Conservation (phyloP, 2,329 filamentous ascomycete species). For the Cladosporium sp. region DNA sequence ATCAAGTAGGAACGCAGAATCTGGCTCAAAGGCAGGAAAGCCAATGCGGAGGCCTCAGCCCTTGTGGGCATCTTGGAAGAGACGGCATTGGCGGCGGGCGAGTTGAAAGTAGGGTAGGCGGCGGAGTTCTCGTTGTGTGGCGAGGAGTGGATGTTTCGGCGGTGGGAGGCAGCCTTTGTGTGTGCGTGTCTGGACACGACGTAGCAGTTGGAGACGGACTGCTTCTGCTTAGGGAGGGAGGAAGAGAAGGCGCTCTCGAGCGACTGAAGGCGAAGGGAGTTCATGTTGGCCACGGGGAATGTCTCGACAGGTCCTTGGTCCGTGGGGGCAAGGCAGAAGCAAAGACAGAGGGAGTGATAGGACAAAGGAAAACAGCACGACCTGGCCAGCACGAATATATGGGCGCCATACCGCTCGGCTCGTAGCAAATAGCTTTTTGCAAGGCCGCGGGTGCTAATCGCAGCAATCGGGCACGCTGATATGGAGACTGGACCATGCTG, state of each 20-base stretch:
- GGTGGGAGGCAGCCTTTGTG: constrained; percentile 5
- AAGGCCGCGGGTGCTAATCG: constrained; percentile 11
- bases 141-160: constrained; percentile 9
- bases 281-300: not conserved
- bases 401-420: constrained; percentile 10
- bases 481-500: not conserved
- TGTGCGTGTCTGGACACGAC: constrained; percentile 3
- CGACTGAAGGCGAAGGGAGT: constrained; percentile 8
- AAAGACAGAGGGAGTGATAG: not conserved
- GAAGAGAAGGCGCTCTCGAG: constrained; percentile 9
- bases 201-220: not conserved
- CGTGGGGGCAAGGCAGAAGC: not conserved
- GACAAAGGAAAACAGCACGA: constrained; percentile 5
- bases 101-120: constrained; percentile 10
- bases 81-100: constrained; percentile 5
- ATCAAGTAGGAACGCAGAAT: constrained; percentile 67
- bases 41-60: constrained; percentile 45
- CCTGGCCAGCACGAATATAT: constrained; percentile 7
- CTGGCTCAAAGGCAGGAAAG: constrained; percentile 62
- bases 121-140: constrained; percentile 11
- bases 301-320: not conserved
- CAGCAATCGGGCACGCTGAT: constrained; percentile 9
- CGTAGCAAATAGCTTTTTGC: constrained; percentile 1
- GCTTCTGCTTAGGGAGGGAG: constrained; percentile 5
- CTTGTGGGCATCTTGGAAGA: not conserved